A percentile compares a stretch with the other conserved stretches of the same genome.
Evolutionary conservation across 768 basidiomycete genomes (phyloP).

Genomic region (Macrolepiota dolichaula): DNA sequence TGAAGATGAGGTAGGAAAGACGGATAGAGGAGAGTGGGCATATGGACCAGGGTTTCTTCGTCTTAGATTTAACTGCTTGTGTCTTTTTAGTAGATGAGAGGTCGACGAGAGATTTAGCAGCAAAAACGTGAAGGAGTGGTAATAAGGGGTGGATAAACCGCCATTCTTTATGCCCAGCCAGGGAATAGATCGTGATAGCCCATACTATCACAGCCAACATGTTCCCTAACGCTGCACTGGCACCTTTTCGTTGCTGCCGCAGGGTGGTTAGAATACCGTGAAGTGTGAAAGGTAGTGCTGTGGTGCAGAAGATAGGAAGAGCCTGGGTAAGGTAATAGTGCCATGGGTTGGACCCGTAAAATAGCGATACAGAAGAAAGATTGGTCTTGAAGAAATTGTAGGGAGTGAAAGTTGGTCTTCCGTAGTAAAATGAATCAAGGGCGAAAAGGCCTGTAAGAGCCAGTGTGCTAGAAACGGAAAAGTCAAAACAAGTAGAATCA

Average conservation of each 20-base stretch:
- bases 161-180: constrained; percentile 95
- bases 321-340: constrained; percentile 90
- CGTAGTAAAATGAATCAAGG: constrained; percentile 74
- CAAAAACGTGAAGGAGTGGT: constrained; percentile 78
- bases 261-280: constrained; percentile 50
- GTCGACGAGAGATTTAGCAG: constrained; percentile 66
- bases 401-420: constrained; percentile 64
- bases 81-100: constrained; percentile 22
- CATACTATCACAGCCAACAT: constrained; percentile 54
- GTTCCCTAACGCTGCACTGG: constrained; percentile 29
- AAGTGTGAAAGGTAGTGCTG: constrained; percentile 67
- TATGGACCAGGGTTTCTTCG: not conserved
- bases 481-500: not conserved
- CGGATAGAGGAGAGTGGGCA: constrained; percentile 28
- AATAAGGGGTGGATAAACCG: constrained; percentile 91
- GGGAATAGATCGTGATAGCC: constrained; percentile 69
- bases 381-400: constrained; percentile 84
- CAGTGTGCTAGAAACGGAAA: constrained; percentile 16
- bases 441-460: constrained; percentile 30
- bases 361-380: constrained; percentile 80
- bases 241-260: constrained; percentile 14
- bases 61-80: not conserved
- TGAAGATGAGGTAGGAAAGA: constrained; percentile 30
- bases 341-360: constrained; percentile 85
- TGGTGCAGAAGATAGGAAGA: constrained; percentile 76